Evolutionary conservation across 768 basidiomycete genomes (phyloP).

Genomic region (Dioszegia hungarica): DNA sequence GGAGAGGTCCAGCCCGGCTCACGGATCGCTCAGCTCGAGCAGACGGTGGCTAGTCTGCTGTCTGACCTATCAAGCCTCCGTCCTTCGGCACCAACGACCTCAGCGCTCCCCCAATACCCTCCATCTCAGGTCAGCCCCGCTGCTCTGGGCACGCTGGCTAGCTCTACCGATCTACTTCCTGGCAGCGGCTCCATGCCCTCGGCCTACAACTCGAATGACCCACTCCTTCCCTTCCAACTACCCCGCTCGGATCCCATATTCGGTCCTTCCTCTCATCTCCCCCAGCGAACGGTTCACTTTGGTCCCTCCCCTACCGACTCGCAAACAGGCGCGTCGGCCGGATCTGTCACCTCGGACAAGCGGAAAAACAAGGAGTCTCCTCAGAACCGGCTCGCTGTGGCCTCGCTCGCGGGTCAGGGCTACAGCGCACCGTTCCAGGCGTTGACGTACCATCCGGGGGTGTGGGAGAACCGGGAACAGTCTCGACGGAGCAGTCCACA

Average conservation of each 20-base stretch:
- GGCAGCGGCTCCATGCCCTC: background rate
- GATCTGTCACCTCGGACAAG: background rate
- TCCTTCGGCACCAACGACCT: background rate
- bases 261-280: background rate
- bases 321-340: background rate
- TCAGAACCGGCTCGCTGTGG: slow-evolving; percentile 13
- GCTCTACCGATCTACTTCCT: no score
- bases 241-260: no score
- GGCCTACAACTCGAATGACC: no score
- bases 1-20: no score
- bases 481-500: slow-evolving; percentile 12
- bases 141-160: no score
- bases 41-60: slow-evolving; percentile 9
- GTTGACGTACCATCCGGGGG: slow-evolving; percentile 6
- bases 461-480: slow-evolving; percentile 28
- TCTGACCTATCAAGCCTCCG: background rate
- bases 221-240: background rate
- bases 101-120: background rate
- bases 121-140: no score
- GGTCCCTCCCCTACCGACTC: slow-evolving; percentile 10
- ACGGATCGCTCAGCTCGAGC: slow-evolving; percentile 16
- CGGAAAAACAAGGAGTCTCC: slow-evolving; percentile 6
- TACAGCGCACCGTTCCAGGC: slow-evolving; percentile 21
- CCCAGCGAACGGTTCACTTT: background rate
- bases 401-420: slow-evolving; percentile 7